These are phyloP conservation scores for Tulasnella sp. DNA, from an alignment of 768 basidiomycete species.

Conservation along the genomic window DNA sequence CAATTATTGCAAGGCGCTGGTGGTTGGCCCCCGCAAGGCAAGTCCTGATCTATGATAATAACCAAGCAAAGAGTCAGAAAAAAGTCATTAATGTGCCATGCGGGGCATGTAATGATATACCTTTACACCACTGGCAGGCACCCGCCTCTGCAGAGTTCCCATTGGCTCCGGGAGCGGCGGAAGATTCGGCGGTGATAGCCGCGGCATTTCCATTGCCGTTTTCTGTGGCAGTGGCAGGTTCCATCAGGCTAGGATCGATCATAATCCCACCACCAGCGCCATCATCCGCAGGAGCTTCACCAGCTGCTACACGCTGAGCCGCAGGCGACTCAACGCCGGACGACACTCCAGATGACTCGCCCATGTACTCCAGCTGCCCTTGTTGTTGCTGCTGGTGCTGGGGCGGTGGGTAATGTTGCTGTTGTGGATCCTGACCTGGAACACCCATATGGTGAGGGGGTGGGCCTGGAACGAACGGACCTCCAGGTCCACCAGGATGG, in stretches of 20 bases:
- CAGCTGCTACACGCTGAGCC: background rate
- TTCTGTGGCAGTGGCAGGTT: background rate
- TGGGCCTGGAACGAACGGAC: background rate
- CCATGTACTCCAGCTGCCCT: no score
- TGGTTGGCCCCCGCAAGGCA: no score
- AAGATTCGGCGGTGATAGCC: no score
- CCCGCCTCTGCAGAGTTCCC: no score
- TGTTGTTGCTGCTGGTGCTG: background rate
- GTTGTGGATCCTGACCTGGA: background rate
- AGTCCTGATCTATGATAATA: no score
- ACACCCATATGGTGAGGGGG: background rate
- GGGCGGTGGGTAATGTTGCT: background rate
- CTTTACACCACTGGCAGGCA: no score
- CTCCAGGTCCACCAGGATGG: constrained; percentile 2
- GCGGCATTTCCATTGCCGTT: background rate
- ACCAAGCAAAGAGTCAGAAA: no score
- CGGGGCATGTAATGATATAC: no score
- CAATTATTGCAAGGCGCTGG: no score
- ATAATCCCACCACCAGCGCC: background rate
- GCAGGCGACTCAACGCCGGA: background rate
- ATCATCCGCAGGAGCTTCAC: background rate
- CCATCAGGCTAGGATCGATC: constrained; percentile 9
- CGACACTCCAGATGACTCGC: no score
- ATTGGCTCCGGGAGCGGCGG: no score
- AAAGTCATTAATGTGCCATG: no score